These are phyloP conservation scores for Auricularia sp. DNA, from an alignment of 768 basidiomycete genomes.

Conservation along the genomic window DNA sequence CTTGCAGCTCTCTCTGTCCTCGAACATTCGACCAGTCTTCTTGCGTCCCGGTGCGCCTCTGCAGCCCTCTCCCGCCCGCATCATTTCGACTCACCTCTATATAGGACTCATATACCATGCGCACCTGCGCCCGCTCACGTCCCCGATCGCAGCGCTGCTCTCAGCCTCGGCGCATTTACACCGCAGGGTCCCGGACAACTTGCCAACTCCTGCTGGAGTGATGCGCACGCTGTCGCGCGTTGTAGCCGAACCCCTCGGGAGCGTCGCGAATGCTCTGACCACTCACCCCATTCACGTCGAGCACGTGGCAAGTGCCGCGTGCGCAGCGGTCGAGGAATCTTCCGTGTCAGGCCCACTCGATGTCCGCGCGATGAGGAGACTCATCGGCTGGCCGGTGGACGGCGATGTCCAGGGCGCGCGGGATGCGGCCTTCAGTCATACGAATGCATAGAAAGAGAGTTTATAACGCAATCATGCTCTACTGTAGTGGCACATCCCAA, in stretches of 20 bases:
- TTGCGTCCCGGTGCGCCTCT: constrained; percentile 74
- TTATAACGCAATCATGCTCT: background rate
- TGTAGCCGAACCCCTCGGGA: constrained; percentile 29
- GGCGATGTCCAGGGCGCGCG: background rate
- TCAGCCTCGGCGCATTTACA: constrained; percentile 73
- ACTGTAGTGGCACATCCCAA: background rate
- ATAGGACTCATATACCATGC: constrained; percentile 93
- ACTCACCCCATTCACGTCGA: constrained; percentile 93
- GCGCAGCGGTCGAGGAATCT: constrained; percentile 44
- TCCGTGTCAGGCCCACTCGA: constrained; percentile 50
- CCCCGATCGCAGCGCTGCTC: constrained; percentile 73
- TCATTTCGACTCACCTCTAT: constrained; percentile 1
- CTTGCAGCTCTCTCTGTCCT: constrained; percentile 17
- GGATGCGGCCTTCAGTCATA: too few relatives aligned
- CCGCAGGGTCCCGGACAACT: constrained; percentile 38
- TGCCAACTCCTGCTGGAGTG: constrained; percentile 58
- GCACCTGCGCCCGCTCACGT: constrained; percentile 81
- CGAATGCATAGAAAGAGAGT: background rate
- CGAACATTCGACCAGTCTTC: constrained; percentile 45
- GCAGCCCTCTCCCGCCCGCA: constrained; percentile 2
- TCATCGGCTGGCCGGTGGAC: constrained; percentile 51
- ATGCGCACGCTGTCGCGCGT: constrained; percentile 39
- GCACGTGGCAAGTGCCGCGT: constrained; percentile 80
- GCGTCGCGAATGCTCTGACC: constrained; percentile 69
- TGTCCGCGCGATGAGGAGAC: constrained; percentile 61